These are phyloP conservation scores for Saturnispora hagleri DNA, from an alignment of 805 yeast genomes.

Conservation along the genomic window DNA sequence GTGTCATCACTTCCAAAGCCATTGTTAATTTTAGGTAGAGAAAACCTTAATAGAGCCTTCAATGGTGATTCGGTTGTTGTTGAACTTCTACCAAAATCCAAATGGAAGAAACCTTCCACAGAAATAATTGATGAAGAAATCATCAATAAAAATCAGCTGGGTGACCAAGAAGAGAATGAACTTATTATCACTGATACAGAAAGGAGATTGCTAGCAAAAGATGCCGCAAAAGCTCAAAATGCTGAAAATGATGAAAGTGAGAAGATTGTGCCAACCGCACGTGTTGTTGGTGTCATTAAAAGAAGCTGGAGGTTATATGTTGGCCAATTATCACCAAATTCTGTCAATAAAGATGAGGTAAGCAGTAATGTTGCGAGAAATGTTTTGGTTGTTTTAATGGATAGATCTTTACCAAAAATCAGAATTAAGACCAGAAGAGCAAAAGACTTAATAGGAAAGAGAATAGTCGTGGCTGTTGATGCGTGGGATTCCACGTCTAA, in stretches of 20 bases:
- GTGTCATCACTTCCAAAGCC: conserved; percentile 73
- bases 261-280: conserved; percentile 82
- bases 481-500: conserved; percentile 82
- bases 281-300: conserved; percentile 76
- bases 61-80: conserved; percentile 89
- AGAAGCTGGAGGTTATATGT: conserved; percentile 96
- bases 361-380: conserved; percentile 59
- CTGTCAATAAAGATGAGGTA: conserved; percentile 46
- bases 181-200: conserved; percentile 55
- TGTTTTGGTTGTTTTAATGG: conserved; percentile 84
- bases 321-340: conserved; percentile 79
- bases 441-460: conserved; percentile 69
- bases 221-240: conserved; percentile 56
- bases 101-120: conserved; percentile 83
- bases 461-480: conserved; percentile 88
- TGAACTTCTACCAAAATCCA: conserved; percentile 72
- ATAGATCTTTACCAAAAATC: conserved; percentile 76
- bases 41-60: conserved; percentile 81
- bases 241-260: conserved; percentile 31
- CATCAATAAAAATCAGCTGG: conserved; percentile 49
- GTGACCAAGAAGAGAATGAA: conserved; percentile 39
- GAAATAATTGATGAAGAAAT: conserved; percentile 70
- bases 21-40: conserved; percentile 70
- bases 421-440: conserved; percentile 85
- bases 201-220: conserved; percentile 62